Base-by-base conservation (phyloP, 2,329 filamentous ascomycete species). In the Trichoderma sp. region DNA sequence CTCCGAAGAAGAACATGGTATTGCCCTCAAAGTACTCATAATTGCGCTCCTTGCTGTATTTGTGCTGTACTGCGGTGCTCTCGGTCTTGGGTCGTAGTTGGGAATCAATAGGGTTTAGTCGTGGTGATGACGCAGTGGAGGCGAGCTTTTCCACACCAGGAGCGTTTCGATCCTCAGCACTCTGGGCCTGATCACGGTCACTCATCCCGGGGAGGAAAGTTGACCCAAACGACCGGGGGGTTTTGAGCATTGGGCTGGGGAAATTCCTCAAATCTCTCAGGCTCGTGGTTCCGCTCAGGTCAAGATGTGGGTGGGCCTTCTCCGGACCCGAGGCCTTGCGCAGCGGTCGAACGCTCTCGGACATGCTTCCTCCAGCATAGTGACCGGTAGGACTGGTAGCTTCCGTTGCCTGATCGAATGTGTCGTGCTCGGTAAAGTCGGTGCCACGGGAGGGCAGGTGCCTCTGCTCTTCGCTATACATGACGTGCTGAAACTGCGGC, bases 21-120 rank as follows among this genome's bases (percentile, higher is more conserved):
- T 98, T 99, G 59, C 96, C 96, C 58, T 93, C 89, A 77, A 98
- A 98, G 80, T 97, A 97, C 79, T 98, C 90, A 81, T 95, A 92
- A 76, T 98, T 97, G 75, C 88, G 15, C 11, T 20, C n/a, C 2
- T 32, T 57, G 78, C 71, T 73, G 43, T 85, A 81, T 1, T 72
- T 32, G 34, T 66, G 71, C 11, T 63, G 81, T 28, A 80, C 75
- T 30, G 83, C 81, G 57, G 77, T 71, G 65, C 74, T 76, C 72
- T 28, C 74, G 61, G 55, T 68, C 75, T 71, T 73, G 17, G 75
- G 71, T 20, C 68, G 72, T 17, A 65, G 67, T 4, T 74, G 76
- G 6, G 79, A 79, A 72, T 89, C 86, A n/a, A 81, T 77, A 2
- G 84, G 84, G 53, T 84, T 81, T 65, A 92, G 85, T 61, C 86